Conservation (phyloP, 768 basidiomycete genomes). For the Suillus americanus region DNA sequence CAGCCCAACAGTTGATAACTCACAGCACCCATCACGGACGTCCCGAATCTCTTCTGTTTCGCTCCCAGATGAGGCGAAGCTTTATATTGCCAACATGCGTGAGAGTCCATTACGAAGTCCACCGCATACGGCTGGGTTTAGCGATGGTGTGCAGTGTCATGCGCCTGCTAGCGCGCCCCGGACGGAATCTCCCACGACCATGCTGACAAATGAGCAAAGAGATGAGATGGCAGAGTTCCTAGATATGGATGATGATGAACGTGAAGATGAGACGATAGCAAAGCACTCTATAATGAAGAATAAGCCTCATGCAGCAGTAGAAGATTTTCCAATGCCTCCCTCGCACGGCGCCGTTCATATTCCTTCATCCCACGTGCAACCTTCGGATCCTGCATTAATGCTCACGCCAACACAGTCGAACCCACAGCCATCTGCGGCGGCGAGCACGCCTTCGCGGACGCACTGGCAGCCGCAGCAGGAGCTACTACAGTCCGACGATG, state of each 20-base stretch:
- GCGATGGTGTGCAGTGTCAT: background rate
- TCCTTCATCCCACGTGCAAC: conserved; percentile 5
- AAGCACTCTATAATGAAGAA: conserved; percentile 14
- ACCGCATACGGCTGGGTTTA: conserved; percentile 4
- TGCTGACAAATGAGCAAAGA: conserved; percentile 11
- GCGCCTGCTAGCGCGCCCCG: background rate
- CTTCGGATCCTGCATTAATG: conserved; percentile 8
- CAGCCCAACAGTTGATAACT: conserved; percentile 30
- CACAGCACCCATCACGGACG: conserved; percentile 51
- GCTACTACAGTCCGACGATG: conserved; percentile 19
- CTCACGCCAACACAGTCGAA: conserved; percentile 19
- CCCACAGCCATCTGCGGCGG: conserved; percentile 17
- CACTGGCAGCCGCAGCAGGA: conserved; percentile 25
- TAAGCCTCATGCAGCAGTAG: conserved; percentile 42
- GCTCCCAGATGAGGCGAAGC: conserved; percentile 74
- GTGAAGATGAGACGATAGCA: conserved; percentile 20
- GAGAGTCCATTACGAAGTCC: conserved; percentile 66
- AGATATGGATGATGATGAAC: conserved; percentile 50
- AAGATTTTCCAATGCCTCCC: conserved; percentile 54
- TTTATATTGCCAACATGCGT: conserved; percentile 66
- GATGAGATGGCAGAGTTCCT: conserved; percentile 57
- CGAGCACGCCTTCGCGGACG: conserved; percentile 18
- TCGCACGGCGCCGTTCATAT: conserved; percentile 23
- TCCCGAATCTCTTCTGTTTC: conserved; percentile 63
- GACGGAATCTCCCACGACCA: conserved; percentile 13